These are phyloP conservation scores for Chalara sp. DNA, from an alignment of 2,329 filamentous ascomycete genomes.

Conservation along the genomic window DNA sequence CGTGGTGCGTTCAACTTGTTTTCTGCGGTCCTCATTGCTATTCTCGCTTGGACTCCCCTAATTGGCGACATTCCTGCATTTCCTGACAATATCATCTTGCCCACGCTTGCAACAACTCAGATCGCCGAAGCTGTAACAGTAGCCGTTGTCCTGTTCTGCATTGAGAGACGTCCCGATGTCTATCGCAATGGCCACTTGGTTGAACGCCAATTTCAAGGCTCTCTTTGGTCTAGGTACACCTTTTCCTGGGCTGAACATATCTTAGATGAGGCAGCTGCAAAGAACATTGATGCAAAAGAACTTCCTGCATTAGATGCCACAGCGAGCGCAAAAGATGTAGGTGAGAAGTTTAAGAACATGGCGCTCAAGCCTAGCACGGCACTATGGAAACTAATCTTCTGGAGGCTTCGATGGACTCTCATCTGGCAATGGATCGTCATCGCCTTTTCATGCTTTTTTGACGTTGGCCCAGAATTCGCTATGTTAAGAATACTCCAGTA, in stretches of 20 bases:
- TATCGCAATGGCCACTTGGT: constrained; percentile 48
- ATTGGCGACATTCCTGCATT: not conserved
- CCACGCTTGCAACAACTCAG: constrained; percentile 9
- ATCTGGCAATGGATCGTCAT: constrained; percentile 40
- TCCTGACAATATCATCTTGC: constrained; percentile 1
- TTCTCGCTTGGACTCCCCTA: constrained; percentile 7
- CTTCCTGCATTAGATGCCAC: constrained; percentile 52
- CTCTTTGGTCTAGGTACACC: constrained; percentile 53
- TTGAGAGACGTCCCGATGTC: constrained; percentile 62
- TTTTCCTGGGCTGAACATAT: constrained; percentile 56
- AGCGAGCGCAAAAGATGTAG: constrained; percentile 42
- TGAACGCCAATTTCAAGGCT: constrained; percentile 55
- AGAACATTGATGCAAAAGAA: constrained; percentile 54
- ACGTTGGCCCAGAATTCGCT: constrained; percentile 17
- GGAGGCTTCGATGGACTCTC: constrained; percentile 47
- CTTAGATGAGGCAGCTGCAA: constrained; percentile 46
- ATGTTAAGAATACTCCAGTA: constrained; percentile 15
- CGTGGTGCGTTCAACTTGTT: constrained; percentile 7
- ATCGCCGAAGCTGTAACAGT: constrained; percentile 6
- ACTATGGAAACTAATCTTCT: constrained; percentile 52
- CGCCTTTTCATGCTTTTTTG: constrained; percentile 9
- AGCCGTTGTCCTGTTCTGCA: constrained; percentile 13
- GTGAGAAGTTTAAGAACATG: constrained; percentile 40
- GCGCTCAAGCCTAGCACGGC: constrained; percentile 34
- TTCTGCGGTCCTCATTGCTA: constrained; percentile 11